A percentile compares a stretch with the other conserved stretches of the same genome.
Evolutionary conservation across 768 basidiomycete genomes (phyloP).

Genomic region (Trametes gibbosa): DNA sequence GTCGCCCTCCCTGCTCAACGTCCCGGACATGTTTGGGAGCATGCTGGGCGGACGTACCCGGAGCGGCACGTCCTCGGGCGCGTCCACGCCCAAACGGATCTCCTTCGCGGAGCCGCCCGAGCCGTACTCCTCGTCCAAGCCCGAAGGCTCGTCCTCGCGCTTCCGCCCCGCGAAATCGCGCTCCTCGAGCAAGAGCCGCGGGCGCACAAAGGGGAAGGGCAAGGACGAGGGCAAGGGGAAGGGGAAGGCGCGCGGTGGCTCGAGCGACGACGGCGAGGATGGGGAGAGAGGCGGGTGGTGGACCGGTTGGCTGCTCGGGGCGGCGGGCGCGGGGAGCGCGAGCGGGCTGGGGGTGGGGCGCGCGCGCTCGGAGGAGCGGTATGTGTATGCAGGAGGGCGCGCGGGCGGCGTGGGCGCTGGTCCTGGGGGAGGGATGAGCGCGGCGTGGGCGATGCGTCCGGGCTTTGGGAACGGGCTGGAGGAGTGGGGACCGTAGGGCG

Average conservation of each 20-base stretch:
- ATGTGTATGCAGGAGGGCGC: conserved; percentile 4
- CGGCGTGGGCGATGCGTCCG: conserved; percentile 21
- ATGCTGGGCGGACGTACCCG: conserved; percentile 27
- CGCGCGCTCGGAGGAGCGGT: conserved; percentile 20
- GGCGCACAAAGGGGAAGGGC: conserved; percentile 33
- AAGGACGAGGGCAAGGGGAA: conserved; percentile 38
- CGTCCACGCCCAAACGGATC: conserved; percentile 69
- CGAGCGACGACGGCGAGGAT: conserved; percentile 21
- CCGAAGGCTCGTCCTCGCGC: conserved; percentile 28
- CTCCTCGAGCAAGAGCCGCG: conserved; percentile 21
- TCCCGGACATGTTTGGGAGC: conserved; percentile 26
- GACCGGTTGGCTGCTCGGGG: conserved; percentile 31
- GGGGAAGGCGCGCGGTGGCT: conserved; percentile 26
- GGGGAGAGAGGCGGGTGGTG: conserved; percentile 27
- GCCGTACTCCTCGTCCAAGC: conserved; percentile 46
- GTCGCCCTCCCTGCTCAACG: conserved; percentile 22
- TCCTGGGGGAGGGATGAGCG: background rate
- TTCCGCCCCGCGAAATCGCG: background rate
- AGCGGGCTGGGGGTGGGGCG: conserved; percentile 8
- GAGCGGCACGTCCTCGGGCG: conserved; percentile 45
- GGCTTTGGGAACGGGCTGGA: conserved; percentile 24
- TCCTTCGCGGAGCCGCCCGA: conserved; percentile 77
- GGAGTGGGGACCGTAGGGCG: conserved; percentile 27
- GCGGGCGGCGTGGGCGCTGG: conserved; percentile 1
- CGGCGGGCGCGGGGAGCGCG: conserved; percentile 13